Percentiles rank a stretch among this genome's conserved stretches.
Evolutionary conservation across 148 eudicot genomes (phyloP).

Genomic region (Vaccinium darrowii): DNA sequence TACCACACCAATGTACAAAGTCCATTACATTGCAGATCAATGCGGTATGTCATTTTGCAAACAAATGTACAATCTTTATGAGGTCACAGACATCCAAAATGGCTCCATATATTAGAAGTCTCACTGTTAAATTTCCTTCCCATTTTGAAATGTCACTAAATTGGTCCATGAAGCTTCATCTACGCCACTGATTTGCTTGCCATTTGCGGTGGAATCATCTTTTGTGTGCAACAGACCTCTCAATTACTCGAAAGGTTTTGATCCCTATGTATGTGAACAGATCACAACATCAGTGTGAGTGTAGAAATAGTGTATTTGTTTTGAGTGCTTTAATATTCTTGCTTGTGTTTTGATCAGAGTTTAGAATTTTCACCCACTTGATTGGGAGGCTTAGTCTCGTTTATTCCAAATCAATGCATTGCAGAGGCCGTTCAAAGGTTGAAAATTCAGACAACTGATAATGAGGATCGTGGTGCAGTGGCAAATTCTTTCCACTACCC

Average conservation of each 20-base stretch:
- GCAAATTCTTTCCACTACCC: conserved; percentile 36
- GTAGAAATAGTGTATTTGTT: neutral
- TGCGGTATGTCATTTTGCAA: neutral
- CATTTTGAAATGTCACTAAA: neutral
- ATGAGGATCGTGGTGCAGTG: conserved; percentile 19
- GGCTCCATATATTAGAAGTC: neutral
- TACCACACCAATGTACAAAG: neutral
- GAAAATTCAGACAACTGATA: conserved; percentile 29
- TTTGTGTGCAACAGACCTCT: neutral
- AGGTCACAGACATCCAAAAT: neutral
- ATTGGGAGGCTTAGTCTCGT: neutral
- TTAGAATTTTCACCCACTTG: neutral
- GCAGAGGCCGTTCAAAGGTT: conserved; percentile 37
- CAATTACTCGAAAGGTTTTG: neutral
- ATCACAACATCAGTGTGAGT: neutral
- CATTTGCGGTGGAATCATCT: neutral
- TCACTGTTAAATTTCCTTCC: neutral
- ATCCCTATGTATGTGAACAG: neutral
- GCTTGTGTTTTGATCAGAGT: neutral
- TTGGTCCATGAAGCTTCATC: neutral
- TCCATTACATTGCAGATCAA: neutral
- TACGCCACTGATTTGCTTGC: neutral
- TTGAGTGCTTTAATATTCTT: neutral
- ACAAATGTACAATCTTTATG: neutral
- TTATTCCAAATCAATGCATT: conserved; percentile 12